These are phyloP conservation scores for Linum usitatissimum DNA, from an alignment of 345 rosid species.

Conservation along the genomic window DNA sequence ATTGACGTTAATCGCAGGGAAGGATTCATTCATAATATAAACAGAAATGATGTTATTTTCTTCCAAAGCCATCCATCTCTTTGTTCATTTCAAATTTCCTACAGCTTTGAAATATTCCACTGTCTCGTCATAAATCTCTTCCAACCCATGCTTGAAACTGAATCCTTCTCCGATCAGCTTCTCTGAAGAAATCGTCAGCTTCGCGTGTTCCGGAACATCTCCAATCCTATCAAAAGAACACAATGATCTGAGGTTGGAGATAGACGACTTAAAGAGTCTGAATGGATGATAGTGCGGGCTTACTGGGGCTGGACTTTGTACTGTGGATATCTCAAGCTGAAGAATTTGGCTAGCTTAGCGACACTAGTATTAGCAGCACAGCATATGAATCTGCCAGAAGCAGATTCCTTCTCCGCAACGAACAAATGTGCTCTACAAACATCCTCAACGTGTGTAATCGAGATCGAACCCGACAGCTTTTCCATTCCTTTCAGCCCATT, in stretches of 20 bases:
- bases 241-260: too few relatives aligned
- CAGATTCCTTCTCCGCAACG: conserved; percentile 68
- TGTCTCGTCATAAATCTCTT: conserved; percentile 65
- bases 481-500: conserved; percentile 71
- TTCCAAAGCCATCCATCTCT: too few relatives aligned
- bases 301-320: conserved; percentile 61
- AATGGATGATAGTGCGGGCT: conserved; percentile 8
- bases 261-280: background rate
- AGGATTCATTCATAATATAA: too few relatives aligned
- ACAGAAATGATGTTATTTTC: too few relatives aligned
- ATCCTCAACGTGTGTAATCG: conserved; percentile 67
- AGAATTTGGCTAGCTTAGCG: conserved; percentile 53
- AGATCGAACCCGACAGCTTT: conserved; percentile 73
- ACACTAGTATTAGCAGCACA: conserved; percentile 55
- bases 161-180: conserved; percentile 68
- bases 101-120: conserved; percentile 36
- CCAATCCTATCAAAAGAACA: conserved; percentile 37
- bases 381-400: conserved; percentile 73
- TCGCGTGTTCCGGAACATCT: conserved; percentile 47
- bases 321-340: conserved; percentile 50
- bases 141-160: conserved; percentile 51
- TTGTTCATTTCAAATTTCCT: background rate
- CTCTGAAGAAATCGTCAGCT: conserved; percentile 51
- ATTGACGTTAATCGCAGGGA: too few relatives aligned
- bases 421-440: conserved; percentile 74